These are phyloP conservation scores for Globisporangium recalcitrans DNA, from an alignment of 352 stramenopile genomes.

Conservation along the genomic window DNA sequence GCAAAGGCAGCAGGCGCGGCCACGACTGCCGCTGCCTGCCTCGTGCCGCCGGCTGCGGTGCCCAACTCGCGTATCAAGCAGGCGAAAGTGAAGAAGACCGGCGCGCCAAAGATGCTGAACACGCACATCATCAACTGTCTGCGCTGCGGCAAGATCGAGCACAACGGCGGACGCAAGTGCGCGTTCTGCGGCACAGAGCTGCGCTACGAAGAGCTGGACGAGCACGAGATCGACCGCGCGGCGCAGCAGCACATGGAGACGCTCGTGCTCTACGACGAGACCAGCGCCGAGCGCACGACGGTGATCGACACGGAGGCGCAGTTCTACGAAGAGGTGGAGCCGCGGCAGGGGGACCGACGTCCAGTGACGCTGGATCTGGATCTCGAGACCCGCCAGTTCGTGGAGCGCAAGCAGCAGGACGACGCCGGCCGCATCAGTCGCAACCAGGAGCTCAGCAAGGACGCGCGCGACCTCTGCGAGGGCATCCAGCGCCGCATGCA, in stretches of 20 bases:
- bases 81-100: constrained; percentile 38
- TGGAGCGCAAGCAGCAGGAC: constrained; percentile 9
- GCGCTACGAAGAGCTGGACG: constrained; percentile 42
- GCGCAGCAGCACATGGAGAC: constrained; percentile 53
- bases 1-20: background rate
- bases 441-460: constrained; percentile 53
- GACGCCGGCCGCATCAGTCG: constrained; percentile 21
- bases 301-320: constrained; percentile 42
- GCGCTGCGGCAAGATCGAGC: constrained; percentile 59
- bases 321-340: constrained; percentile 27
- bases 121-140: constrained; percentile 68
- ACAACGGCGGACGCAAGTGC: constrained; percentile 48
- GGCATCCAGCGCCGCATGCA: constrained; percentile 40
- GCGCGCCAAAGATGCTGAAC: constrained; percentile 36
- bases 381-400: constrained; percentile 40
- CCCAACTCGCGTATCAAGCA: constrained; percentile 50
- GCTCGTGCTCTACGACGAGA: constrained; percentile 46
- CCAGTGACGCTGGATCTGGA: constrained; percentile 45
- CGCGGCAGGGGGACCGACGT: constrained; percentile 13
- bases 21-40: background rate
- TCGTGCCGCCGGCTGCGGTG: constrained; percentile 33
- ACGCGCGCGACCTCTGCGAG: constrained; percentile 48
- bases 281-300: constrained; percentile 32
- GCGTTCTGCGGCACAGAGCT: constrained; percentile 54
- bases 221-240: constrained; percentile 25